Evolutionary conservation across 345 rosid genomes (phyloP).

Genomic region (Populus nigra): DNA sequence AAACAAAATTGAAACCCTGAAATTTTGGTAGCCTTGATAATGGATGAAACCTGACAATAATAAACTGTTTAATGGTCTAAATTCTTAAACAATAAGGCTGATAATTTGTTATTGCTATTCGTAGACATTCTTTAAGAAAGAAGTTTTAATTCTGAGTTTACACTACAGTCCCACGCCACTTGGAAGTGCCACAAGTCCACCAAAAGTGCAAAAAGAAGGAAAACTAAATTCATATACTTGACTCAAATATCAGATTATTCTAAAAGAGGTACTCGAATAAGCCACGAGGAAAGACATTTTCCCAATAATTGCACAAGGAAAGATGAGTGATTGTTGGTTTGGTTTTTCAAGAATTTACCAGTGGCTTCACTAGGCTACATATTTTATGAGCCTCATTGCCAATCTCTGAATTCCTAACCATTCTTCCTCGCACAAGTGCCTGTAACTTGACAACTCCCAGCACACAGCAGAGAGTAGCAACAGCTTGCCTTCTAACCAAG

Average conservation of each 20-base stretch:
- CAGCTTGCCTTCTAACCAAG: slow-evolving; percentile 89
- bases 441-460: slow-evolving; percentile 86
- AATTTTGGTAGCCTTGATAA: not conserved
- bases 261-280: not conserved
- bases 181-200: not conserved
- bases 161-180: not conserved
- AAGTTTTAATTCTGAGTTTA: not conserved
- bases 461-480: slow-evolving; percentile 67
- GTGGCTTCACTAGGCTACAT: slow-evolving; percentile 29
- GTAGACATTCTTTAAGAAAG: not conserved
- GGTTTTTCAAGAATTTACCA: slow-evolving; percentile 43
- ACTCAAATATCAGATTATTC: not conserved
- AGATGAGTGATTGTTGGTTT: not conserved
- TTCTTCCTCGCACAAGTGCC: slow-evolving; percentile 66
- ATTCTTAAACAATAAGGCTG: not conserved
- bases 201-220: slow-evolving; percentile 1
- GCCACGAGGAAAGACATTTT: not conserved
- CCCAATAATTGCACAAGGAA: not conserved
- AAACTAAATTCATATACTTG: not conserved
- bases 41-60: not conserved
- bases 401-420: slow-evolving; percentile 54
- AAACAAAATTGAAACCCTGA: not conserved
- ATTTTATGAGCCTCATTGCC: slow-evolving; percentile 47
- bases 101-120: not conserved
- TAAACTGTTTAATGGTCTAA: not conserved